A percentile compares a stretch with the other conserved stretches of the same genome.
phyloP scores from a whole-genome alignment of 805 yeast genomes.

The Hanseniaspora osmophila region DNA sequence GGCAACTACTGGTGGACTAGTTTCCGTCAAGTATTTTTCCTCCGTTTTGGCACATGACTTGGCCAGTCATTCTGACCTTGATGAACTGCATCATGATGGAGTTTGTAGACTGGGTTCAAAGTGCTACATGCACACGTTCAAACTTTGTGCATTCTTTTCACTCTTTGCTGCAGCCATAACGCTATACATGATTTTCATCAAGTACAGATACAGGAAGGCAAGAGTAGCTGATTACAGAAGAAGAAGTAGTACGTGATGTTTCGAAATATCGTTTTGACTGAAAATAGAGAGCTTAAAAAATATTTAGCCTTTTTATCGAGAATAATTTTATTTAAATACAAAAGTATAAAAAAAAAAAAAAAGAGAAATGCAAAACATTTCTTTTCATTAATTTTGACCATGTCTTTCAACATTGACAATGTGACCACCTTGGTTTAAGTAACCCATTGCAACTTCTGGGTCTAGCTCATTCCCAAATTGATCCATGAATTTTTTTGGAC shows the following conservation, averaged over 20 bases:
- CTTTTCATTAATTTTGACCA: too few species aligned
- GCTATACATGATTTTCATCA: conserved; percentile 11
- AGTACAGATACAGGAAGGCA: conserved; percentile 3
- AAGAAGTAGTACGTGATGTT: background rate
- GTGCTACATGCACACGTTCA: conserved; percentile 36
- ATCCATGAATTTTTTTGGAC: conserved; percentile 23
- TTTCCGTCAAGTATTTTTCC: conserved; percentile 39
- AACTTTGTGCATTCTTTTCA: conserved; percentile 16
- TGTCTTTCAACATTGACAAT: conserved; percentile 9
- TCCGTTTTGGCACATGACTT: conserved; percentile 42
- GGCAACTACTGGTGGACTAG: conserved; percentile 54
- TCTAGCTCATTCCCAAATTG: conserved; percentile 25
- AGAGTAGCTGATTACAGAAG: conserved; percentile 1
- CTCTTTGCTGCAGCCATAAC: conserved; percentile 10
- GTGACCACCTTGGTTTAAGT: conserved; percentile 17
- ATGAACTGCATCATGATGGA: conserved; percentile 23
- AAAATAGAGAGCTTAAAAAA: too few species aligned
- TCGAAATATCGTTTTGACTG: too few species aligned
- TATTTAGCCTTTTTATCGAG: background rate
- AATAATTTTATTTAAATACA: background rate
- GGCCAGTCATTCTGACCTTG: conserved; percentile 11
- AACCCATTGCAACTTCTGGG: conserved; percentile 18
- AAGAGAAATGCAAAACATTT: too few species aligned
- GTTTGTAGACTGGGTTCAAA: conserved; percentile 30
- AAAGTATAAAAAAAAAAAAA: too few species aligned